Conservation (phyloP, 805 yeast genomes). For the Saturnispora silvae region DNA sequence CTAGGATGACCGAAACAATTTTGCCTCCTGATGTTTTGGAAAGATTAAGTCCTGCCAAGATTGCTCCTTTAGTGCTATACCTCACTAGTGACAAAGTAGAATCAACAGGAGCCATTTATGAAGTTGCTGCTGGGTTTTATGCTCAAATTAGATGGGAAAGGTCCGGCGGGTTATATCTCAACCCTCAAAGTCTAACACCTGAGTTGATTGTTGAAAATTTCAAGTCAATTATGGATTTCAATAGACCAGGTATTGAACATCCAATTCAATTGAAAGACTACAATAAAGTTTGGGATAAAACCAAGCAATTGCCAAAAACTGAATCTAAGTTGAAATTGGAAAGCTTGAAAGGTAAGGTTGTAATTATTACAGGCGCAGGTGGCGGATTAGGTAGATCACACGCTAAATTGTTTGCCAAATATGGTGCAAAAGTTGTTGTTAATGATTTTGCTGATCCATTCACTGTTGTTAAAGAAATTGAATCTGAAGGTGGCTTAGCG, state of each 20-base stretch:
- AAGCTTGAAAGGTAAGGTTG: slow-evolving; percentile 73
- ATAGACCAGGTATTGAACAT: slow-evolving; percentile 47
- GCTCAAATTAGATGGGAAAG: slow-evolving; percentile 94
- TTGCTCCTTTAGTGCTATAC: slow-evolving; percentile 84
- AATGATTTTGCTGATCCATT: slow-evolving; percentile 78
- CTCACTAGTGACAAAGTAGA: slow-evolving; percentile 56
- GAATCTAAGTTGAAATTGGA: slow-evolving; percentile 28
- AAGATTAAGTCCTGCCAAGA: slow-evolving; percentile 72
- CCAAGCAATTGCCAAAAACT: slow-evolving; percentile 45
- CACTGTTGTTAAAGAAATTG: slow-evolving; percentile 65
- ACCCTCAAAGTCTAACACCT: slow-evolving; percentile 70
- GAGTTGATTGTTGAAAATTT: slow-evolving; percentile 68
- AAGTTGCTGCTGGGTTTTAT: slow-evolving; percentile 89
- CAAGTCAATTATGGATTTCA: slow-evolving; percentile 52
- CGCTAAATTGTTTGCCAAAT: slow-evolving; percentile 73
- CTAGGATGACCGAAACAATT: slow-evolving; percentile 90
- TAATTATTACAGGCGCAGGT: slow-evolving; percentile 90
- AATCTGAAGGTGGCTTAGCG: slow-evolving; percentile 57
- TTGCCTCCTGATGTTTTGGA: slow-evolving; percentile 79
- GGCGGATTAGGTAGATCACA: slow-evolving; percentile 89
- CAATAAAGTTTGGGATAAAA: slow-evolving; percentile 42
- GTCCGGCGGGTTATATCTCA: slow-evolving; percentile 74
- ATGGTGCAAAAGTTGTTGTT: slow-evolving; percentile 92
- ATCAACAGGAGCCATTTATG: slow-evolving; percentile 70
- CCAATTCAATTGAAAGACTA: slow-evolving; percentile 71